Evolutionary conservation across 331 rosid genomes (phyloP).

Genomic region (Cydonia oblonga): DNA sequence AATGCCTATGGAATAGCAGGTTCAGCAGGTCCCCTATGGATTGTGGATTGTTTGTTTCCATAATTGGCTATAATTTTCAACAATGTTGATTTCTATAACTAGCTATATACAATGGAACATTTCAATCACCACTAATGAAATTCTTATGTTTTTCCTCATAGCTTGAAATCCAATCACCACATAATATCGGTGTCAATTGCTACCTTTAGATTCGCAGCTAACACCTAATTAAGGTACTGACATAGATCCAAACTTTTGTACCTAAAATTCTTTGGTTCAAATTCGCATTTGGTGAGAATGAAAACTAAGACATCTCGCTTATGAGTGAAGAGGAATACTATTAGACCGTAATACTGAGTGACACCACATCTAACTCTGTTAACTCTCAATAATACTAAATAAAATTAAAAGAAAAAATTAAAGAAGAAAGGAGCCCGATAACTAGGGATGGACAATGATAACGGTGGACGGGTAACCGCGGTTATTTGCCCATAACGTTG

Average conservation of each 20-base stretch:
- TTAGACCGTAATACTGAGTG: no score
- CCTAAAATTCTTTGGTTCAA: no score
- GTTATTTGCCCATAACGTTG: no score
- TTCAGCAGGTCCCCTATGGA: background rate
- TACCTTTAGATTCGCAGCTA: background rate
- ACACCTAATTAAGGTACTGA: background rate
- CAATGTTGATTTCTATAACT: background rate
- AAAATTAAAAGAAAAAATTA: no score
- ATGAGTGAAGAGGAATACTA: no score
- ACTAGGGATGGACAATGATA: no score
- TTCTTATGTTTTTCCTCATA: background rate
- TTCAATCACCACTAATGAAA: no score
- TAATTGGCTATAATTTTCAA: background rate
- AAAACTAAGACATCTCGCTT: no score
- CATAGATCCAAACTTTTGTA: background rate
- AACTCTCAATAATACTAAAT: no score
- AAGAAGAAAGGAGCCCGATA: no score
- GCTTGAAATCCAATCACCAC: background rate
- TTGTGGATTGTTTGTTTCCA: background rate
- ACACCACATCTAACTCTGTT: no score
- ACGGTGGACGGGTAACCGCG: no score
- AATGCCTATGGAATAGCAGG: background rate
- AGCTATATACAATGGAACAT: background rate
- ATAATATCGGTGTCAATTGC: background rate
- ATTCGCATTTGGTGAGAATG: fast-evolving